Evolutionary conservation across 2,329 filamentous ascomycete species (phyloP).

Genomic region (Aspergillus vadensis): DNA sequence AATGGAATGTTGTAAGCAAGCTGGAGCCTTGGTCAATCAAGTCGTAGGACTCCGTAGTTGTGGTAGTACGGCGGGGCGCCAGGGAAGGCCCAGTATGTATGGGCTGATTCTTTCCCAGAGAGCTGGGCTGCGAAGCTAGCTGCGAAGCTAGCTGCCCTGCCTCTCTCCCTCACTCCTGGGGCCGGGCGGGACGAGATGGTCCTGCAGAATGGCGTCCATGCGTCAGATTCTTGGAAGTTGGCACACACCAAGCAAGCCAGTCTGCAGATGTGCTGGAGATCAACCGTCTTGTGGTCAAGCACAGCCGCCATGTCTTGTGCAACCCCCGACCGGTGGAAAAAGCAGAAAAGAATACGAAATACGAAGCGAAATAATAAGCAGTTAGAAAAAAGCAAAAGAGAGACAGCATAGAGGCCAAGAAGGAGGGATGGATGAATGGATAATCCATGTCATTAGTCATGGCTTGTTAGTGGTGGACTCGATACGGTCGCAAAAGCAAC

Average conservation of each 20-base stretch:
- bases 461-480: too few relatives aligned
- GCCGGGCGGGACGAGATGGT: neutral
- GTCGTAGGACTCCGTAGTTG: too few relatives aligned
- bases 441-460: too few relatives aligned
- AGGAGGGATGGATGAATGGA: too few relatives aligned
- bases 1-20: too few relatives aligned
- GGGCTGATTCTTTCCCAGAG: neutral
- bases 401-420: too few relatives aligned
- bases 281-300: neutral
- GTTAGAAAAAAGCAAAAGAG: neutral
- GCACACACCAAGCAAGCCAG: neutral
- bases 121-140: neutral
- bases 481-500: slow-evolving; percentile 1
- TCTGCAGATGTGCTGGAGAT: slow-evolving; percentile 2
- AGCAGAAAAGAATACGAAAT: slow-evolving; percentile 9
- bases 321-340: slow-evolving; percentile 9
- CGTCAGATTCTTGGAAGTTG: slow-evolving; percentile 1
- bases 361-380: neutral
- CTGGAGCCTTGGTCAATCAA: neutral
- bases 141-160: too few relatives aligned
- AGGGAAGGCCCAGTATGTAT: neutral
- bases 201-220: slow-evolving; percentile 6
- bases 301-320: slow-evolving; percentile 5
- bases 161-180: neutral
- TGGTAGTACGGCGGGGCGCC: neutral